A percentile compares a stretch with the other conserved stretches of the same genome.
These are phyloP conservation scores for Emydomyces testavorans DNA, from an alignment of 2,329 filamentous ascomycete species.

Conservation along the genomic window DNA sequence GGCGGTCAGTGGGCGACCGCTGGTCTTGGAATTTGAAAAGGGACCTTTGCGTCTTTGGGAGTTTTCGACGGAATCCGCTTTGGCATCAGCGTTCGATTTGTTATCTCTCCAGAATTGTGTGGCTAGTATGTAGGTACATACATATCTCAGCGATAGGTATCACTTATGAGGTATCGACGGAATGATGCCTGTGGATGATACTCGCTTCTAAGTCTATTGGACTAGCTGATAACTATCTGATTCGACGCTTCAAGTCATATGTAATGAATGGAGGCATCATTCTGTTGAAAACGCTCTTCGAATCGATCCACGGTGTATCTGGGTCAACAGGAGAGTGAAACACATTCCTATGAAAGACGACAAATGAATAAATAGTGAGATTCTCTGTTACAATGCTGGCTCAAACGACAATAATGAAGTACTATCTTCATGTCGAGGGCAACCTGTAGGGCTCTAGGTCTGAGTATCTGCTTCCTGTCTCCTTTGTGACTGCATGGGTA, in stretches of 20 bases:
- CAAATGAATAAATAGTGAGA: too few relatives aligned
- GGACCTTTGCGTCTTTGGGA: neutral
- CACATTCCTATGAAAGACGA: too few relatives aligned
- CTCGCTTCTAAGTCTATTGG: too few relatives aligned
- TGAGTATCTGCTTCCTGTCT: too few relatives aligned
- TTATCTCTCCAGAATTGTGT: too few relatives aligned
- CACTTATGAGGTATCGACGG: neutral
- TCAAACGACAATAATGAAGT: neutral
- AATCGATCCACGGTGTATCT: constrained; percentile 3
- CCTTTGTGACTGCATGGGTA: too few relatives aligned
- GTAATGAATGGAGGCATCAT: too few relatives aligned
- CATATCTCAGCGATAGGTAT: too few relatives aligned
- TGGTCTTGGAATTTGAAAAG: neutral
- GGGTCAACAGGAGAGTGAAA: neutral
- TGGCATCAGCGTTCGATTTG: neutral
- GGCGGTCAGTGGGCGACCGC: constrained; percentile 9
- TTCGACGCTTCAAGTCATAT: too few relatives aligned
- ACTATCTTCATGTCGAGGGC: neutral
- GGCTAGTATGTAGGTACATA: too few relatives aligned
- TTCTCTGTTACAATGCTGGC: neutral
- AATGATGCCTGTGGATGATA: neutral
- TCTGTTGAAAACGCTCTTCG: too few relatives aligned
- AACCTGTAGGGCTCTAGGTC: neutral
- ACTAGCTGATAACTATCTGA: too few relatives aligned
- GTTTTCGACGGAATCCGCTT: constrained; percentile 2